Evolutionary conservation across 352 stramenopile genomes (phyloP), one percentile per base, ranked within the genome.

Genomic region (Phytophthora kernoviae): DNA sequence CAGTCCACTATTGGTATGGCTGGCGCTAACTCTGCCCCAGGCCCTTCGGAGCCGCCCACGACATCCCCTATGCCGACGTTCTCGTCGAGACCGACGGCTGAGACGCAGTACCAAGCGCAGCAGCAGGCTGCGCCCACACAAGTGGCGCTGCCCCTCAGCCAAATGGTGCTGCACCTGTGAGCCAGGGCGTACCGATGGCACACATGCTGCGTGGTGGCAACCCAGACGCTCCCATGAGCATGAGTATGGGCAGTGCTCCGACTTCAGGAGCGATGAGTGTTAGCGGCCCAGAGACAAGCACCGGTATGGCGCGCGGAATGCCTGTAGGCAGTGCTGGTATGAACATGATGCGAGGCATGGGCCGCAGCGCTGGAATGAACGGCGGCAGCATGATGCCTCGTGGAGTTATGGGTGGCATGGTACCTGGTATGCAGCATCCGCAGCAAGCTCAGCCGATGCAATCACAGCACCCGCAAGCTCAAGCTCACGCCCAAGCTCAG

Each of bases 31-130:
- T 85, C 83, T 22, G 83, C 85, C 0, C 84, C 85, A 42, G 85
- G 85, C 9, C 85, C 85, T 10, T 93, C 83, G 11, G 85, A 94
- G 45, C 85, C 85, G 2, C 85, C 85, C 11, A 94, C 85, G 5
- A 94, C 83, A 14, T 92, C 85, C n/a, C 85, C 85, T 1, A 94
- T 94, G 85, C 84, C 84, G 44, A 92, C 84, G 18, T 94, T 94
- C 47, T 90, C 84, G 39, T 83, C 80, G 2, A 72, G 82, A 44
- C 77, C 80, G 4, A 87, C 76, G 17, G 71, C 76, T 4, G 82
- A 91, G 60, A 79, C 59, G 22, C 77, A 84, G 50, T 88, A 90
- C 48, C 78, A 75, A 17, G 75, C 62, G 32, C 77, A 84, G 57
- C 64, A 71, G n/a, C 64, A 73, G 42, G 72, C 66, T 9, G 43